Conservation (phyloP, 805 yeast species). For the Candida orba region DNA sequence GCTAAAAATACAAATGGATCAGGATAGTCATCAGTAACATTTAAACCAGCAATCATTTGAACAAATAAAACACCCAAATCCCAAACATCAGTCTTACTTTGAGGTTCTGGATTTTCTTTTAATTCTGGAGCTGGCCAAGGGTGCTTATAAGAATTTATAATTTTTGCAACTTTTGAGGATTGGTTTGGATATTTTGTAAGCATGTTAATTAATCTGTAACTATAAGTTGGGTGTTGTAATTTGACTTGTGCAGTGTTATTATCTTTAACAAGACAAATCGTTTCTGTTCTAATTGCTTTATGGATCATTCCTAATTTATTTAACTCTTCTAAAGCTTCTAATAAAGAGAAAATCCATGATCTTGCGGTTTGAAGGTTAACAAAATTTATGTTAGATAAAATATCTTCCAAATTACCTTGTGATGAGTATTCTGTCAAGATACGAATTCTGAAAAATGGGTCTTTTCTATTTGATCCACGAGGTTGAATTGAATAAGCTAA, state of each 20-base stretch:
- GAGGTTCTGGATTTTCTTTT: conserved; percentile 38
- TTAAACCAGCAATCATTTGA: conserved; percentile 51
- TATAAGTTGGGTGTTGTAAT: conserved; percentile 53
- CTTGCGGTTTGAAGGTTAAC: conserved; percentile 73
- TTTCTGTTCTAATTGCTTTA: conserved; percentile 54
- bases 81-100: conserved; percentile 90
- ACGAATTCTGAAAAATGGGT: conserved; percentile 57
- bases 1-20: conserved; percentile 43
- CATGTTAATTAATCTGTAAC: conserved; percentile 39
- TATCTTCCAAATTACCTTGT: conserved; percentile 52
- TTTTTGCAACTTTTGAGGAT: conserved; percentile 13
- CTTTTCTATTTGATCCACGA: conserved; percentile 23
- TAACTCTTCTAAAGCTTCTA: conserved; percentile 77
- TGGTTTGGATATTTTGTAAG: conserved; percentile 31
- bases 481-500: conserved; percentile 71
- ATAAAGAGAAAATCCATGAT: conserved; percentile 78
- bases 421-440: conserved; percentile 60
- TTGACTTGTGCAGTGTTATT: conserved; percentile 52
- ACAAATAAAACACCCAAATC: conserved; percentile 75
- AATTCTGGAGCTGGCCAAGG: conserved; percentile 83
- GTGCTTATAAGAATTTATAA: conserved; percentile 17
- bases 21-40: conserved; percentile 4
- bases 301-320: conserved; percentile 85
- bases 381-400: conserved; percentile 59
- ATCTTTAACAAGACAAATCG: conserved; percentile 46